These are phyloP conservation scores for Penstemon newberryi DNA, from an alignment of 257 asterid species.

Conservation along the genomic window DNA sequence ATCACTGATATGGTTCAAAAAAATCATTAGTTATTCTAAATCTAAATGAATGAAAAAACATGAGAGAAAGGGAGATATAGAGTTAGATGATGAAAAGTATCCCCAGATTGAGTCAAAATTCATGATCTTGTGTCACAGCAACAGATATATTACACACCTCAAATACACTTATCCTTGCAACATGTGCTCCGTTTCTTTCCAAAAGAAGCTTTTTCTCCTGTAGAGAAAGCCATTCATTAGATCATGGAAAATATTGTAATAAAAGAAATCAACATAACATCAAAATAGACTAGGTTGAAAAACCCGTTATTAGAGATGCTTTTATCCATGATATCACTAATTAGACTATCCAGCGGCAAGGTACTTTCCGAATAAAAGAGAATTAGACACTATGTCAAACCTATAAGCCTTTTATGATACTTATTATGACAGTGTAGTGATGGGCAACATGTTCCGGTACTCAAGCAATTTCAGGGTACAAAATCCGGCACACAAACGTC, in stretches of 20 bases:
- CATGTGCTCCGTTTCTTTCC: conserved; percentile 85
- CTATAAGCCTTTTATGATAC: conserved; percentile 7
- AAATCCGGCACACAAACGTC: conserved; percentile 1
- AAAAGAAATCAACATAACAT: conserved; percentile 12
- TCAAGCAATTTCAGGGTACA: conserved; percentile 14
- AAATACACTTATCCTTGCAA: conserved; percentile 83
- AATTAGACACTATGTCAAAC: conserved; percentile 14
- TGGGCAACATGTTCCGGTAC: conserved; percentile 11
- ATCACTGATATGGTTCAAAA: conserved; percentile 14
- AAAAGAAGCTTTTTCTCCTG: conserved; percentile 93
- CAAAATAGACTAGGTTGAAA: neutral
- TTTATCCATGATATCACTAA: conserved; percentile 4
- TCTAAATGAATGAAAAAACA: neutral
- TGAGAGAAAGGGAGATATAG: neutral
- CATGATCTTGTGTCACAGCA: conserved; percentile 8
- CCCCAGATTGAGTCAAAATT: conserved; percentile 19
- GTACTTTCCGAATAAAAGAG: neutral
- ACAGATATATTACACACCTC: conserved; percentile 59
- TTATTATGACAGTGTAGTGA: neutral
- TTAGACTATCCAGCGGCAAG: neutral
- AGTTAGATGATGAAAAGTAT: conserved; percentile 11
- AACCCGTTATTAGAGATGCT: conserved; percentile 11
- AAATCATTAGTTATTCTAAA: conserved; percentile 11
- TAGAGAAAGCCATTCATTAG: conserved; percentile 23
- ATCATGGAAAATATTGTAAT: conserved; percentile 10